Evolutionary conservation across 495 filamentous ascomycete species (phyloP), one percentile per base, ranked within the genome.

Genomic region (Poronia punctata): DNA sequence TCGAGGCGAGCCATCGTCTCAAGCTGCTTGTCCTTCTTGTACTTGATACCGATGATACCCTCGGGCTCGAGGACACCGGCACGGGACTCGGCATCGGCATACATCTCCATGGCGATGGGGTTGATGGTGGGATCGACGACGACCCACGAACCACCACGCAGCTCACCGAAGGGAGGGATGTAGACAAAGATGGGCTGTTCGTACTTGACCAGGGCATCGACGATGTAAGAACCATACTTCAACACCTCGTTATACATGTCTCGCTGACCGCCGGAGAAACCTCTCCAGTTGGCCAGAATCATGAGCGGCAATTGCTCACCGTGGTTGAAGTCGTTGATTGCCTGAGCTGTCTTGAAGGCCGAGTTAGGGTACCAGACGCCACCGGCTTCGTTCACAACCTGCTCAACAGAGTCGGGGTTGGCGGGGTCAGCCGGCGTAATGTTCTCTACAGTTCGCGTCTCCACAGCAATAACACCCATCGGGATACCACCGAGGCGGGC

Each of bases 221-320:
- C 92, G 53, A 98, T 98, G 75, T 89, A 95, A 10, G 88, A 94
- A 51, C 92, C 92, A 59, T 98, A 98, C 73, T 98, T 98, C 61
- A 98, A 80, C 7, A 98, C 93, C 66, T 98, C 92, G 68, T 96
- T 95, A 79, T 95, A 98, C 92, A 98, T 98, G 64, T 98, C 92
- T 53, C 88, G 86, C 68, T 98, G 92, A 36, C 92, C 92, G 71
- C 92, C 92, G 40, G 92, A 96, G 84, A 98, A 98, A 68, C 92
- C 92, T 76, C 92, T 78, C 92, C 92, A 98, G 76, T 98, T 98
- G 63, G 92, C 92, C 33, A 98, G 76, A 65, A 98, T 97, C 88
- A 98, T 96, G 44, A 98, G 72, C 30, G 92, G 92, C 46, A 98
- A 77, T 72, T 97, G 92, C 67, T 98, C 92, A 60, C 92, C 92